Evolutionary conservation across 495 filamentous ascomycete genomes (phyloP), one percentile per base, ranked within the genome.

Genomic region (Aspergillus incahuasiensis): DNA sequence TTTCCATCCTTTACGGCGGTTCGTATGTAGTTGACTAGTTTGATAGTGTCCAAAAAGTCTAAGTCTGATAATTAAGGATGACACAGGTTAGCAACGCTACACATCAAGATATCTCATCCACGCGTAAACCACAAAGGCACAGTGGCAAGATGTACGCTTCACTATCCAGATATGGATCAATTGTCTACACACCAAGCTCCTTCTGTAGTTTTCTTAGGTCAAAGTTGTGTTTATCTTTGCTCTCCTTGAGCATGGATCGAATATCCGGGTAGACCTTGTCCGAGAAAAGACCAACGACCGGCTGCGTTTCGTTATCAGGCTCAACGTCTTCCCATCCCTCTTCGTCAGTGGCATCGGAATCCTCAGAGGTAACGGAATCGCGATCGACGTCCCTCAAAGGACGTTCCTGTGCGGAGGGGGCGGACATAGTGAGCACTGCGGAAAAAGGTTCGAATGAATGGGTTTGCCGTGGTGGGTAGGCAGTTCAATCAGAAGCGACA

Each of bases 241-340:
- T 88, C 65, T 94, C 81, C 41, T 78, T 74, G 52, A 96, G 70
- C 83, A 96, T 88, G 5, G 79, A 72, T 19, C 69, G 62, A 39
- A 85, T 79, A 65, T 87, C 79, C 12, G 82, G 70, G 61, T 89
- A 92, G 47, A 82, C 78, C 25, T 78, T 76, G 34, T 86, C 80
- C 53, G 88, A 85, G 55, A 91, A 76, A 15, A 96, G 72, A n/a
- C 86, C 86, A 35, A 88, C 74, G 51, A 89, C 79, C 25, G 80
- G 75, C 18, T 77, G 76, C 28, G 84, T 79, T 55, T 91, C 85
- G 15, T 83, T 77, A 56, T 87, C 83, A 8, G 80, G 77, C 63
- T 90, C 88, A 24, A 85, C 80, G 70, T 95, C 90, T 67, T 90
- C 84, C 91, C 91, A 96, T 19, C 83, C 85, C 65, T 86, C 84